phyloP scores from a whole-genome alignment of 495 filamentous ascomycete species.

The Penicillium flavigenum region DNA sequence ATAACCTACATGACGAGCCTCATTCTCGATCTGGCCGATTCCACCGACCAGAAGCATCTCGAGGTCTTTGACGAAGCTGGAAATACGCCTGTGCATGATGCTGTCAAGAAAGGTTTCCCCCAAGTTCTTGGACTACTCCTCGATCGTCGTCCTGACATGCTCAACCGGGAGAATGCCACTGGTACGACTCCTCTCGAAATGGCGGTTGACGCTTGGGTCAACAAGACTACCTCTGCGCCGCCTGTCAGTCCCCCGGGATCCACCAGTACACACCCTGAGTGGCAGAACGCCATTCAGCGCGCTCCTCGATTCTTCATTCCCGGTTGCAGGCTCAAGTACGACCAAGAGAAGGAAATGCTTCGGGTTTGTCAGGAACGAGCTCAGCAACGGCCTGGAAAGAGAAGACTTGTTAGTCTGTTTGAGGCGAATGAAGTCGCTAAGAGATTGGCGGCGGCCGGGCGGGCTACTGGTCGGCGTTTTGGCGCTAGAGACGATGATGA shows the following conservation, averaged over 20 bases:
- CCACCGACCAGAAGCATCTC: constrained; percentile 51
- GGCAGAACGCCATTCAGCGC: not conserved
- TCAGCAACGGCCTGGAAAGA: constrained; percentile 34
- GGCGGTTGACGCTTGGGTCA: constrained; percentile 53
- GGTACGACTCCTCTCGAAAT: constrained; percentile 68
- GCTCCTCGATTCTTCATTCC: constrained; percentile 24
- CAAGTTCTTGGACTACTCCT: constrained; percentile 50
- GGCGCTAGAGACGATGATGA: not conserved
- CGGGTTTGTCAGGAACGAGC: constrained; percentile 26
- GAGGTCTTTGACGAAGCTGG: constrained; percentile 64
- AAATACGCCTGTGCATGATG: constrained; percentile 62
- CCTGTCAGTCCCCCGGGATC: constrained; percentile 13
- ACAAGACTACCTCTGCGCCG: constrained; percentile 23
- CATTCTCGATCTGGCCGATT: constrained; percentile 51
- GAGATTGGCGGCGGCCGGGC: constrained; percentile 47
- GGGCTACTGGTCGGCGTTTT: not conserved
- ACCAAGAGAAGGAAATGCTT: constrained; percentile 19
- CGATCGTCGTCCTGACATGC: constrained; percentile 53
- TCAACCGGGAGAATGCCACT: constrained; percentile 67
- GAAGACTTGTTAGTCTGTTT: constrained; percentile 63
- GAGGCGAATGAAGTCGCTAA: constrained; percentile 74
- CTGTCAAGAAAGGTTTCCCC: constrained; percentile 41
- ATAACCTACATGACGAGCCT: constrained; percentile 17
- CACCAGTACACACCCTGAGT: not conserved
- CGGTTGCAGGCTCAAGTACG: constrained; percentile 8